phyloP scores from a whole-genome alignment of 768 basidiomycete genomes.

The Pholiota microspora region DNA sequence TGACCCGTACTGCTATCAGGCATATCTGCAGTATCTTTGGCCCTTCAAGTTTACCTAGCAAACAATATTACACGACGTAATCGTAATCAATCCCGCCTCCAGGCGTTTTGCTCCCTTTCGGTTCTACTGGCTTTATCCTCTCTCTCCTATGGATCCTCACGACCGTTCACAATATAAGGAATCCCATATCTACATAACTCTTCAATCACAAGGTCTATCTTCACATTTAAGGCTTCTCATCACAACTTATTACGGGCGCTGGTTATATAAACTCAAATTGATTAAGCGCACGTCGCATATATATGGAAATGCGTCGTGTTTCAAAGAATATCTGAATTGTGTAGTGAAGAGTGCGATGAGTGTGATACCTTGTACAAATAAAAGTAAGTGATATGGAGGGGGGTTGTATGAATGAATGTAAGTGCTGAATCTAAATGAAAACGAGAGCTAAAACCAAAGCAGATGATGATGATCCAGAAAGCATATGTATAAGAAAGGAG shows the following conservation, averaged over 20 bases:
- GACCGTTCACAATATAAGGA: no score
- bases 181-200: no score
- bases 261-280: neutral
- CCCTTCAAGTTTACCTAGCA: no score
- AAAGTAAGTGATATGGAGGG: no score
- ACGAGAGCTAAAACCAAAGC: conserved; percentile 3
- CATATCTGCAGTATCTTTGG: no score
- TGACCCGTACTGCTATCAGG: no score
- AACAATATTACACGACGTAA: no score
- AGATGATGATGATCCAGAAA: conserved; percentile 6
- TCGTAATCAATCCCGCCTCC: neutral
- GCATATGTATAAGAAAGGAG: conserved; percentile 17
- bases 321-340: neutral
- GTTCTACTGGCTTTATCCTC: no score
- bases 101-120: neutral
- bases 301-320: neutral
- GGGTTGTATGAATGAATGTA: neutral
- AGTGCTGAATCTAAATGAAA: conserved; percentile 1
- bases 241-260: neutral
- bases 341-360: neutral
- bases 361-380: no score
- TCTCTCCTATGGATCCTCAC: no score
- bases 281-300: neutral
- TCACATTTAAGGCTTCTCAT: neutral
- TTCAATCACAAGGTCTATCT: neutral